Conservation (phyloP, 2,329 filamentous ascomycete genomes). For the Aureobasidium sp. region DNA sequence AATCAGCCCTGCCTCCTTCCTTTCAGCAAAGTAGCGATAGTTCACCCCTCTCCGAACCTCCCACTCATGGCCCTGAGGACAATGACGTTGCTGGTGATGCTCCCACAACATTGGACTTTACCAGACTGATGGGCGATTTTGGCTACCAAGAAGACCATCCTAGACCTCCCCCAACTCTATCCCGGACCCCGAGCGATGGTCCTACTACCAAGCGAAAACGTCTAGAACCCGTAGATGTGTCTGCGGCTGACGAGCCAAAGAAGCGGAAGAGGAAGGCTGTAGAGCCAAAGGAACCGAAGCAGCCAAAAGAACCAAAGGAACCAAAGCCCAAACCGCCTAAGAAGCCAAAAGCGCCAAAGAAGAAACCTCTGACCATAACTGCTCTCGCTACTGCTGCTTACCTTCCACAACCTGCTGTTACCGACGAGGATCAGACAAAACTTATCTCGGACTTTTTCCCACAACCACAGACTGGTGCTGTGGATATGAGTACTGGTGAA, state of each 20-base stretch:
- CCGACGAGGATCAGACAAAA: constrained; percentile 19
- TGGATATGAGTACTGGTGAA: constrained; percentile 7
- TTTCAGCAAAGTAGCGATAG: constrained; percentile 4
- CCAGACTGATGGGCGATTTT: constrained; percentile 3
- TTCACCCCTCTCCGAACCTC: background rate
- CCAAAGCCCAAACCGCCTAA: constrained; percentile 27
- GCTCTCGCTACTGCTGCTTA: constrained; percentile 69
- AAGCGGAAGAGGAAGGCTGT: background rate
- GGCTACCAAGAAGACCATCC: constrained; percentile 2
- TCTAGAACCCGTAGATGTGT: background rate
- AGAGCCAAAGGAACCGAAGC: background rate
- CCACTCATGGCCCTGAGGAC: background rate
- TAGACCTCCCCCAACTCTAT: background rate
- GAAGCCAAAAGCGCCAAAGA: constrained; percentile 51
- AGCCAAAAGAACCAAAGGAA: constrained; percentile 12
- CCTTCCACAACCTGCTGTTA: constrained; percentile 25
- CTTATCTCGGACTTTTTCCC: constrained; percentile 38
- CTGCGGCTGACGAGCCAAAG: background rate
- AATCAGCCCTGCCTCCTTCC: background rate
- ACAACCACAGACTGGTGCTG: background rate
- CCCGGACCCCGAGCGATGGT: background rate
- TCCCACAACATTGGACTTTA: background rate
- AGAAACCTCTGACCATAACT: constrained; percentile 70
- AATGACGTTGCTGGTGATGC: background rate
- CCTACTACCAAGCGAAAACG: constrained; percentile 7